Percentiles rank a stretch among this genome's conserved stretches.
Evolutionary conservation across 352 stramenopile species (phyloP).

Genomic region (Pythium sp.): DNA sequence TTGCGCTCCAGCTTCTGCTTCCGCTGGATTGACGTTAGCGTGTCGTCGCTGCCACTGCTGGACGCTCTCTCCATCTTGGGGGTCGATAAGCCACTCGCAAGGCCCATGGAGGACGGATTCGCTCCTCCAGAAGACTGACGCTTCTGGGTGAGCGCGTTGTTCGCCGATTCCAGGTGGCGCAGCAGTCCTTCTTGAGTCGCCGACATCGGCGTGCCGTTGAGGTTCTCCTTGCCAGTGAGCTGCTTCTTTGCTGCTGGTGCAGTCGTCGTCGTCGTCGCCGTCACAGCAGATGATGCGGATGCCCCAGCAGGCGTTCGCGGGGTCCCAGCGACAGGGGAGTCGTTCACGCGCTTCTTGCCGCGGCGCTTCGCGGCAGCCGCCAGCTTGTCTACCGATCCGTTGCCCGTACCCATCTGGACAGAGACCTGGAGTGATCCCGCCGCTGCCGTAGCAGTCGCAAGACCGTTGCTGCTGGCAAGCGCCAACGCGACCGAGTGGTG

Average conservation of each 20-base stretch:
- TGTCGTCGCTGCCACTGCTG: constrained; percentile 56
- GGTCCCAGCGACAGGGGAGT: constrained; percentile 25
- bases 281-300: background rate
- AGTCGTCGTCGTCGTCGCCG: background rate
- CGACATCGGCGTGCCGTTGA: constrained; percentile 35
- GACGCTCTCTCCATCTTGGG: constrained; percentile 52
- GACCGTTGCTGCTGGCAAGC: background rate
- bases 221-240: constrained; percentile 19
- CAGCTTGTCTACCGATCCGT: constrained; percentile 8
- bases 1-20: constrained; percentile 91
- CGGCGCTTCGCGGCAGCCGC: constrained; percentile 28
- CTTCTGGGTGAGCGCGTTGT: constrained; percentile 66
- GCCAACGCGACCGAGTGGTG: background rate
- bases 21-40: constrained; percentile 49
- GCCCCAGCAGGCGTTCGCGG: constrained; percentile 1
- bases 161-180: constrained; percentile 70
- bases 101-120: constrained; percentile 3
- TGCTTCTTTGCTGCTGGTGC: constrained; percentile 27
- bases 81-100: constrained; percentile 17
- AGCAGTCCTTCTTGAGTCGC: constrained; percentile 60
- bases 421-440: constrained; percentile 19
- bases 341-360: constrained; percentile 57
- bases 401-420: constrained; percentile 11
- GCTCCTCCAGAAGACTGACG: constrained; percentile 28
- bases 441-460: constrained; percentile 19